A percentile compares a stretch with the other conserved stretches of the same genome.
Conservation (phyloP, 2,329 filamentous ascomycete genomes). For the Neopestalotiopsis sp. region DNA sequence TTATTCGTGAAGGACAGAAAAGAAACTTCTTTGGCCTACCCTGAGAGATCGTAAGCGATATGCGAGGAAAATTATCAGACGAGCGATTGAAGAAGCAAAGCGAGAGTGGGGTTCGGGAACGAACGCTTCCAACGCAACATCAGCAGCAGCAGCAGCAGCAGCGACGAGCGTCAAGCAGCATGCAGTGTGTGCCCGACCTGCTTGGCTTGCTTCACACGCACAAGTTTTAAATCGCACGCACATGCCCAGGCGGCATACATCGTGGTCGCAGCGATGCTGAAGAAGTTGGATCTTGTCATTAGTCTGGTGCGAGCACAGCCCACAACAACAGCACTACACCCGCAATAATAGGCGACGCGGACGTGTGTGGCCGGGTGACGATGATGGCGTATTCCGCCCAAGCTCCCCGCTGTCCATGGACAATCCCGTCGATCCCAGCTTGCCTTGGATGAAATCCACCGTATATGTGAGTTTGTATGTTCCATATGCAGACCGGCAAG, state of each 20-base stretch:
- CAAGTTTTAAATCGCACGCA: not conserved
- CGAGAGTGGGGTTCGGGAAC: slow-evolving; percentile 7
- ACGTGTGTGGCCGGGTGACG: not conserved
- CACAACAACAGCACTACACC: not conserved
- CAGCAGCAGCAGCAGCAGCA: not conserved
- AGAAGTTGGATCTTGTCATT: not conserved
- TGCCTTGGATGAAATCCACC: not conserved
- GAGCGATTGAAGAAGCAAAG: slow-evolving; percentile 4
- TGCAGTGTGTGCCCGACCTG: slow-evolving; percentile 3
- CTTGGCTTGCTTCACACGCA: not conserved
- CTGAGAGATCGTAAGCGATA: not conserved
- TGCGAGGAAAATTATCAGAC: not conserved
- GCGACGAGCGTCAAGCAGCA: not conserved
- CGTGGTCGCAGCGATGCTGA: not conserved
- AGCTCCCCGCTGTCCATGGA: not conserved
- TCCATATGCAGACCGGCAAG: not conserved
- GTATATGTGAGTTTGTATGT: not conserved
- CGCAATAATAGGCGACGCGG: not conserved
- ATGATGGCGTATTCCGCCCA: not conserved
- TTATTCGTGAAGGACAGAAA: not conserved
- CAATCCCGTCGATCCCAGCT: not conserved
- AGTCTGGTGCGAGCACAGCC: not conserved
- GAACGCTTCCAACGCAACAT: not conserved
- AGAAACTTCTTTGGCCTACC: not conserved
- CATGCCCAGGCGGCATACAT: not conserved